Percentiles rank a stretch among this genome's conserved stretches.
Conservation (phyloP, 768 basidiomycete genomes). For the Stropharia rugosoannulata region DNA sequence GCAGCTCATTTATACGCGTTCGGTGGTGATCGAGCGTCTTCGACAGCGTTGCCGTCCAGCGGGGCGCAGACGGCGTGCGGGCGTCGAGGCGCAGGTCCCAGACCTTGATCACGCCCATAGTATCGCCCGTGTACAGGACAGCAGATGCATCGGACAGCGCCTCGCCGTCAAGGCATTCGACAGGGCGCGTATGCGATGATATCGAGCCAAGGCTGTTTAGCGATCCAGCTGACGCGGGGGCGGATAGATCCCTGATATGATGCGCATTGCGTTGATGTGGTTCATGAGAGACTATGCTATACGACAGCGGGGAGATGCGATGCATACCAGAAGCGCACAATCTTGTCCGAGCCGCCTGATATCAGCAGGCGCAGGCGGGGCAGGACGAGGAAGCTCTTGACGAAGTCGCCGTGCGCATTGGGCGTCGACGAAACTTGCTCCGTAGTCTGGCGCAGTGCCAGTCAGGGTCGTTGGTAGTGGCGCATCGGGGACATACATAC, state of each 20-base stretch:
- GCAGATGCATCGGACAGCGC: slow-evolving; percentile 42
- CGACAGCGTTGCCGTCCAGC: slow-evolving; percentile 51
- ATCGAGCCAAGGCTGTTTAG: slow-evolving; percentile 64
- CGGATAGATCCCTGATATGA: slow-evolving; percentile 61
- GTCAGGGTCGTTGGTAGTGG: background rate
- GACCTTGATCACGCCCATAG: slow-evolving; percentile 84
- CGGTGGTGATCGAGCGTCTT: slow-evolving; percentile 72
- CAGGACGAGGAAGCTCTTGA: slow-evolving; percentile 80
- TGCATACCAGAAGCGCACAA: slow-evolving; percentile 82
- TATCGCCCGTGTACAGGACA: slow-evolving; percentile 82
- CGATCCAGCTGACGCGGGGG: slow-evolving; percentile 35
- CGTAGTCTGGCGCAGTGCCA: slow-evolving; percentile 53
- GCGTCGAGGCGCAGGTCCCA: slow-evolving; percentile 65
- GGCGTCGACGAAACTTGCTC: slow-evolving; percentile 62
- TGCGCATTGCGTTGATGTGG: too few species aligned
- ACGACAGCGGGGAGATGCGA: background rate
- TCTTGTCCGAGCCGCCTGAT: slow-evolving; percentile 90
- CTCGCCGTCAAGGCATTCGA: slow-evolving; percentile 73
- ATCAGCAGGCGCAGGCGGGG: slow-evolving; percentile 66
- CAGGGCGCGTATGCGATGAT: slow-evolving; percentile 84
- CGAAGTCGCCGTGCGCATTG: slow-evolving; percentile 83
- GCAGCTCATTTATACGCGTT: slow-evolving; percentile 78
- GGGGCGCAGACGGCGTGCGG: slow-evolving; percentile 24
- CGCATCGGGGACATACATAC: slow-evolving; percentile 39
- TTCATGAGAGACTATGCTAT: background rate